phyloP scores from a whole-genome alignment of 2,329 filamentous ascomycete species.

The Chalaropsis thielavioides region DNA sequence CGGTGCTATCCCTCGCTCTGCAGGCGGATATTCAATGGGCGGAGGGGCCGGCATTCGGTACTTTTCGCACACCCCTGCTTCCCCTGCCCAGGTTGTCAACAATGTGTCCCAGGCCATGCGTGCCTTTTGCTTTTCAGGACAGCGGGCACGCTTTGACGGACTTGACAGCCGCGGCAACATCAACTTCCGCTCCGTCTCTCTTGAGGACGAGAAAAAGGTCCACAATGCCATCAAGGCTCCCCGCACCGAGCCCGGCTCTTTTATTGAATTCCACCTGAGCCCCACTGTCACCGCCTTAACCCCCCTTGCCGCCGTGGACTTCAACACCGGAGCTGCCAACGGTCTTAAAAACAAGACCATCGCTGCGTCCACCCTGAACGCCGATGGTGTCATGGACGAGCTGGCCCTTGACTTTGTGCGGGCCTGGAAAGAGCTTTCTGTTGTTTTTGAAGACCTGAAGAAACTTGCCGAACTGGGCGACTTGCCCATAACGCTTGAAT shows the following conservation, averaged over 20 bases:
- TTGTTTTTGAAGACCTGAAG: conserved; percentile 67
- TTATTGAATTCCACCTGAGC: conserved; percentile 74
- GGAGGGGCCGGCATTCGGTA: conserved; percentile 50
- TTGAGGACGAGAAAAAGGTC: conserved; percentile 45
- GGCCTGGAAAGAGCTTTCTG: conserved; percentile 67
- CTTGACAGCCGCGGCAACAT: conserved; percentile 58
- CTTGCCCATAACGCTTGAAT: conserved; percentile 62
- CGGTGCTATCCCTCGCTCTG: conserved; percentile 67
- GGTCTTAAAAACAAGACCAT: conserved; percentile 23
- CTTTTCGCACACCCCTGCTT: conserved; percentile 77
- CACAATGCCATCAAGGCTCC: conserved; percentile 26
- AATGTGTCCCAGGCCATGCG: conserved; percentile 91
- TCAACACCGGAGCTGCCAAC: conserved; percentile 20
- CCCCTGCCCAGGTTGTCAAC: conserved; percentile 78
- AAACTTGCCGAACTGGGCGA: conserved; percentile 65
- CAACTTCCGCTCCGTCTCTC: conserved; percentile 63
- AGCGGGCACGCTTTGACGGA: conserved; percentile 79
- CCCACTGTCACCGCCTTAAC: conserved; percentile 83
- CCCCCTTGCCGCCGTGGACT: conserved; percentile 46
- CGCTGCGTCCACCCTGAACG: conserved; percentile 52
- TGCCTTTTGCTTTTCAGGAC: conserved; percentile 81
- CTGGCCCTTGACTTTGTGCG: conserved; percentile 80
- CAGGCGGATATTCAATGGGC: conserved; percentile 68
- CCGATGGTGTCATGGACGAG: conserved; percentile 68
- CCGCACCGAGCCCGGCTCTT: conserved; percentile 58